Percentiles rank a stretch among this genome's conserved stretches.
phyloP scores from a whole-genome alignment of 257 asterid species.

The Mentha longifolia region DNA sequence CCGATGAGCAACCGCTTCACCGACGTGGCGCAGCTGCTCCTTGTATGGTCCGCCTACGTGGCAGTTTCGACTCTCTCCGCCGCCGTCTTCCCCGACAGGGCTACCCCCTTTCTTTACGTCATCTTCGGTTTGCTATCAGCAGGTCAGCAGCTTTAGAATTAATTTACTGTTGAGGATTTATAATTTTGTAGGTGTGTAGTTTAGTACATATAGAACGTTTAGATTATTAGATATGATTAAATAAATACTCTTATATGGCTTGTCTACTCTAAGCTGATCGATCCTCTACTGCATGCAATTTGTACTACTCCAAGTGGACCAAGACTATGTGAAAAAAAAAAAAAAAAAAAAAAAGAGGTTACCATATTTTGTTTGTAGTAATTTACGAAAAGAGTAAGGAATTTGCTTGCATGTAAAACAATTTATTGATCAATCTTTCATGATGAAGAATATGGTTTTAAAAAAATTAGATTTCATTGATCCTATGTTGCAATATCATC shows the following conservation, averaged over 20 bases:
- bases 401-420: neutral
- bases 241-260: too few species aligned
- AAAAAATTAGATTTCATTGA: too few species aligned
- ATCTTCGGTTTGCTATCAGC: constrained; percentile 11
- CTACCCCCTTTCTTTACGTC: neutral
- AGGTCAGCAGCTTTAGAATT: neutral
- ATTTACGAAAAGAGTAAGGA: neutral
- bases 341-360: too few species aligned
- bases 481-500: too few species aligned
- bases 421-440: too few species aligned
- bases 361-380: too few species aligned
- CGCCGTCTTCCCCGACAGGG: neutral
- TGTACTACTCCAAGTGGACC: too few species aligned
- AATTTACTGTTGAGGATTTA: neutral
- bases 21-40: neutral
- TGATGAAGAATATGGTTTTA: neutral
- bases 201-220: too few species aligned
- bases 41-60: neutral
- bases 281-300: too few species aligned
- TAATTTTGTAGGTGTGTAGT: neutral
- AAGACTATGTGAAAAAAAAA: too few species aligned
- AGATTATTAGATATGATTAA: too few species aligned
- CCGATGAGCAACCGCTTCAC: neutral
- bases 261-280: too few species aligned
- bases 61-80: neutral